phyloP scores from a whole-genome alignment of 768 basidiomycete genomes.

The Russula sp. region DNA sequence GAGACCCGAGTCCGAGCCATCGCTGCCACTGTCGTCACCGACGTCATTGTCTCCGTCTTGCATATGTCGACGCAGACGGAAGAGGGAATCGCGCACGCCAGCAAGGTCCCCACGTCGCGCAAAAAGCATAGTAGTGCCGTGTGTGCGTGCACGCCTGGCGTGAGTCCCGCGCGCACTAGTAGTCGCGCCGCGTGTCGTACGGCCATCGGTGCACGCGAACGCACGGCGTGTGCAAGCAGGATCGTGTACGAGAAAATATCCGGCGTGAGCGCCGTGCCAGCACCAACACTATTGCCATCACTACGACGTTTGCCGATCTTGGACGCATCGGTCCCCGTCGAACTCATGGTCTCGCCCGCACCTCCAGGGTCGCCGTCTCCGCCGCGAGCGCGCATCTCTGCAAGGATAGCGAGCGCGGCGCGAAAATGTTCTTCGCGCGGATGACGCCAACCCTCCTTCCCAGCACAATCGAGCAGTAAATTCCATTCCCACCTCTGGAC shows the following conservation, averaged over 20 bases:
- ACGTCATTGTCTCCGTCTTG: background rate
- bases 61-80: constrained; percentile 48
- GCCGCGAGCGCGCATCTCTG: constrained; percentile 51
- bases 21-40: background rate
- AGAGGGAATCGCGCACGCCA: constrained; percentile 55
- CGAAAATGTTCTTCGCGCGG: constrained; percentile 56
- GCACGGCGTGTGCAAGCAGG: constrained; percentile 60
- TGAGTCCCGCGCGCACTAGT: constrained; percentile 51
- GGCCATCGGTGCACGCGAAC: constrained; percentile 44
- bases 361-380: background rate
- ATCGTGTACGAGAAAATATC: constrained; percentile 70
- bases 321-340: background rate
- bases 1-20: constrained; percentile 41
- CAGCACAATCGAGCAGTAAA: constrained; percentile 63
- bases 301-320: constrained; percentile 18
- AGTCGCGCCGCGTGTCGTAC: constrained; percentile 54
- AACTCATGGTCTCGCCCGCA: background rate
- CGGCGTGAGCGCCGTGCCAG: constrained; percentile 38
- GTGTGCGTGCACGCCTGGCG: constrained; percentile 61
- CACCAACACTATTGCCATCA: constrained; percentile 4
- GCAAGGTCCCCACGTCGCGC: constrained; percentile 45
- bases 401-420: constrained; percentile 56
- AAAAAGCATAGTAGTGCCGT: constrained; percentile 59
- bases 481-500: constrained; percentile 75
- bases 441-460: constrained; percentile 57